phyloP scores from a whole-genome alignment of 78 protist species.

The Emiliania huxleyi region DNA sequence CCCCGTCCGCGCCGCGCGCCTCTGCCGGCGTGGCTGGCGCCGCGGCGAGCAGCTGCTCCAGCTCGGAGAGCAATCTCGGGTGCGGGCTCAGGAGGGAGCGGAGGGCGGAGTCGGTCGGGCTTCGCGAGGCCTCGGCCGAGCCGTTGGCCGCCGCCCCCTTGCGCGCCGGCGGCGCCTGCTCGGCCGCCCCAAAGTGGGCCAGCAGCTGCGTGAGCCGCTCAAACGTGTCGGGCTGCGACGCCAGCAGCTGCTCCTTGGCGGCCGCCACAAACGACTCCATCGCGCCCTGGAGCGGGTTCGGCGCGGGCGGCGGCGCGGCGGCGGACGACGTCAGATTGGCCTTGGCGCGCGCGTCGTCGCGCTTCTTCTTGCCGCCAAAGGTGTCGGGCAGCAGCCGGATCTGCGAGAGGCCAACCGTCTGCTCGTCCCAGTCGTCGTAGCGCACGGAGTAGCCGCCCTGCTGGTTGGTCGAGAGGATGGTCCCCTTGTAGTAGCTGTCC shows the following conservation, averaged over 20 bases:
- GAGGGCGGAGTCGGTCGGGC: background rate
- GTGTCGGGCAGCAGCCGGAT: background rate
- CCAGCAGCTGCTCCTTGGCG: background rate
- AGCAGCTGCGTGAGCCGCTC: background rate
- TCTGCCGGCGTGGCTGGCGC: background rate
- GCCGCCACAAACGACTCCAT: background rate
- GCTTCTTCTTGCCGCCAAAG: background rate
- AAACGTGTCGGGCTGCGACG: background rate
- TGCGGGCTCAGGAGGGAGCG: background rate
- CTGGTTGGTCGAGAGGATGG: background rate
- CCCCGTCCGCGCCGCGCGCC: background rate
- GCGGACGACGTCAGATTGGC: background rate
- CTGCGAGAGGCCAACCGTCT: background rate
- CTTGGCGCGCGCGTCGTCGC: background rate
- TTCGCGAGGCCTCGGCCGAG: background rate
- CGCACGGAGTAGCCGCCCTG: background rate
- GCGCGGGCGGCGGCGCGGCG: background rate
- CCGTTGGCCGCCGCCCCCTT: background rate
- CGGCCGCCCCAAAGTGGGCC: background rate
- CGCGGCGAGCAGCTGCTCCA: background rate
- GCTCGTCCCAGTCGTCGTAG: slow-evolving; percentile 20
- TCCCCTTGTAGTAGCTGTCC: background rate
- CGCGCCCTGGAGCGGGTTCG: background rate
- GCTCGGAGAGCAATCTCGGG: background rate
- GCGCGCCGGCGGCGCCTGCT: too few relatives aligned